Evolutionary conservation across 345 rosid genomes (phyloP).

Genomic region (Noccaea caerulescens): DNA sequence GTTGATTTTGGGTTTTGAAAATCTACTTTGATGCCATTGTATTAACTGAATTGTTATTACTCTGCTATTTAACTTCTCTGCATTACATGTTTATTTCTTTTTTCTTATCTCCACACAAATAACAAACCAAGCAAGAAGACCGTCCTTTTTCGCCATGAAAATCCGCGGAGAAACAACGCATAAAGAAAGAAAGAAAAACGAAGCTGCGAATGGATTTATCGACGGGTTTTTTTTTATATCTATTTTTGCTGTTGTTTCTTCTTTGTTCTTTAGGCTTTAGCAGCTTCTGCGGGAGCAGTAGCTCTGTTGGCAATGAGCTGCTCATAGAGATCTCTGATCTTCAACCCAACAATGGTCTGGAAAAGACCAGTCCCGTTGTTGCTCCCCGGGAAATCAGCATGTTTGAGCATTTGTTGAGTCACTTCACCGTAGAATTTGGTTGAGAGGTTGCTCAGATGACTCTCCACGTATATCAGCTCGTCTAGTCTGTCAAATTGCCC

Average conservation of each 20-base stretch:
- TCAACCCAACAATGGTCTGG: conserved; percentile 88
- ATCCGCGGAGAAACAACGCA: conserved; percentile 27
- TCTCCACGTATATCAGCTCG: conserved; percentile 92
- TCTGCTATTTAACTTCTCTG: conserved; percentile 43
- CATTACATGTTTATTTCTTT: conserved; percentile 29
- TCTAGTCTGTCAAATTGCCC: conserved; percentile 96
- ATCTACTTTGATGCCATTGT: conserved; percentile 8
- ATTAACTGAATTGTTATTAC: conserved; percentile 34
- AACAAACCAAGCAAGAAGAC: conserved; percentile 38
- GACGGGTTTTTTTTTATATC: conserved; percentile 14
- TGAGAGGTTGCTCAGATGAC: conserved; percentile 92
- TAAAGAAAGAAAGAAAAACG: conserved; percentile 21
- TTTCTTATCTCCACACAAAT: conserved; percentile 39
- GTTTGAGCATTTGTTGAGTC: conserved; percentile 96
- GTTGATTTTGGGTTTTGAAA: background rate
- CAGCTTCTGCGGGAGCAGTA: conserved; percentile 57
- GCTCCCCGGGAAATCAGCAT: conserved; percentile 94
- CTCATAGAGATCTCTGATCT: conserved; percentile 89
- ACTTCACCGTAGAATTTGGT: conserved; percentile 94
- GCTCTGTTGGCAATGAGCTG: conserved; percentile 66
- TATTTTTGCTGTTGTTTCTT: background rate
- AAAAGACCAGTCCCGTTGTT: conserved; percentile 96
- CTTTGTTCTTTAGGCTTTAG: conserved; percentile 47
- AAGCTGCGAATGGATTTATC: conserved; percentile 38
- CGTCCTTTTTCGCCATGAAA: conserved; percentile 41